Evolutionary conservation across 352 stramenopile species (phyloP).

Genomic region (Peronospora farinosa): DNA sequence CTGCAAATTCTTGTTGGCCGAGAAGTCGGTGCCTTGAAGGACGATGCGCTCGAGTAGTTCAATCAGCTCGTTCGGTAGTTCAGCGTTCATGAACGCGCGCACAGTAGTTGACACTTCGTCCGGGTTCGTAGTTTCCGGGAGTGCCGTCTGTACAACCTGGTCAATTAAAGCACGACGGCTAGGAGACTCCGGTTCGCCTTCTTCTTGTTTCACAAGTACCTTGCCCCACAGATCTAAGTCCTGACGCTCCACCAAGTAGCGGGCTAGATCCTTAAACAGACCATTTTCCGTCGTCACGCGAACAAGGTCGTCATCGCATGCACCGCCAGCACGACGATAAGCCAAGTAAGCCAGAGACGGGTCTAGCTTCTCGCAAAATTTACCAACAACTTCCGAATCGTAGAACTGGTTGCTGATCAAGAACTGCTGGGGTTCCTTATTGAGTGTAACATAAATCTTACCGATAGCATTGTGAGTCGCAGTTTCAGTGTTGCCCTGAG

Average conservation of each 20-base stretch:
- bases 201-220: constrained; percentile 89
- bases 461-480: constrained; percentile 99
- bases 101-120: constrained; percentile 99
- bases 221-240: constrained; percentile 98
- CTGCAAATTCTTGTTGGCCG: constrained; percentile 99
- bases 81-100: constrained; percentile 99
- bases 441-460: constrained; percentile 99
- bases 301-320: constrained; percentile 99
- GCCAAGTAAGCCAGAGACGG: constrained; percentile 98
- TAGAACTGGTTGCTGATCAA: constrained; percentile 99
- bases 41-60: constrained; percentile 99
- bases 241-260: constrained; percentile 98
- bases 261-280: constrained; percentile 98
- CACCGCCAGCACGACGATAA: constrained; percentile 97
- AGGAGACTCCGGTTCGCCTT: constrained; percentile 88
- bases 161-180: constrained; percentile 96
- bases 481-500: constrained; percentile 97
- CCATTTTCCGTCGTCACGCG: constrained; percentile 98
- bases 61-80: constrained; percentile 98
- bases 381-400: constrained; percentile 97
- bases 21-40: constrained; percentile 99
- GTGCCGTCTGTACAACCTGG: constrained; percentile 98
- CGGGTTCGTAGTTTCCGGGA: constrained; percentile 97
- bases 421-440: constrained; percentile 98
- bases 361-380: constrained; percentile 99